A percentile compares a stretch with the other conserved stretches of the same genome.
These are phyloP conservation scores for Leccinellum rugosiceps DNA, from an alignment of 768 basidiomycete species.

Conservation along the genomic window DNA sequence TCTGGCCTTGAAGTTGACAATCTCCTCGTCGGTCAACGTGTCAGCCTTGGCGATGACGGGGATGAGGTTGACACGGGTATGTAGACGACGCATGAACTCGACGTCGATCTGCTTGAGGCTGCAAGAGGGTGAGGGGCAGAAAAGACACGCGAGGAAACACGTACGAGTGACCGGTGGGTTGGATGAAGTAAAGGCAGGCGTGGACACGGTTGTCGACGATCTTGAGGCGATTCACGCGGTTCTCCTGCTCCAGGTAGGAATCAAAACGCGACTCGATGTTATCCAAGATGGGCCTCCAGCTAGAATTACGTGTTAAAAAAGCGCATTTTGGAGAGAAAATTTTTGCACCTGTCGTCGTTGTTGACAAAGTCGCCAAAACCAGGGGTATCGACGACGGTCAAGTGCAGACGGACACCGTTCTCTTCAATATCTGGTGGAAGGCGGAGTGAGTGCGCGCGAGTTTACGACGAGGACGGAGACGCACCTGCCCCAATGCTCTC, in stretches of 20 bases:
- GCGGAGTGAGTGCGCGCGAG: slow-evolving; percentile 14
- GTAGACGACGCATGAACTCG: slow-evolving; percentile 97
- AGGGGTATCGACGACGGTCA: slow-evolving; percentile 99
- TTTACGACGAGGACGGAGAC: slow-evolving; percentile 9
- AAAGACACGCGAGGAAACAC: slow-evolving; percentile 22
- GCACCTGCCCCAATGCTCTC: slow-evolving; percentile 97
- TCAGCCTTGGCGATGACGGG: slow-evolving; percentile 99
- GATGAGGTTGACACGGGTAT: slow-evolving; percentile 97
- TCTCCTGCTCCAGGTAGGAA: slow-evolving; percentile 97
- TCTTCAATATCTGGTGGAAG: slow-evolving; percentile 88
- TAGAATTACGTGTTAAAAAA: slow-evolving; percentile 33
- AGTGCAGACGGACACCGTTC: slow-evolving; percentile 91
- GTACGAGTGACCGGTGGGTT: slow-evolving; percentile 97
- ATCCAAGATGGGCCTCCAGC: slow-evolving; percentile 98
- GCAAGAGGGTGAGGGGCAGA: not conserved
- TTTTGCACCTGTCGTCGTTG: slow-evolving; percentile 87
- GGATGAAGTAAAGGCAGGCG: slow-evolving; percentile 98
- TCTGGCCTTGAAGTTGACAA: slow-evolving; percentile 87
- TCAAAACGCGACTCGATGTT: slow-evolving; percentile 98
- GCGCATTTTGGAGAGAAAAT: slow-evolving; percentile 9
- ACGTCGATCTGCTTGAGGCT: slow-evolving; percentile 98
- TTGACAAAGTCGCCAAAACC: slow-evolving; percentile 99
- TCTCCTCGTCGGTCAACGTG: slow-evolving; percentile 95
- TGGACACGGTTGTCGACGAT: slow-evolving; percentile 97
- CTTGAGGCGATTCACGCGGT: slow-evolving; percentile 93